These are phyloP conservation scores for Pseudopyrenochaeta lycopersici DNA, from an alignment of 2,329 filamentous ascomycete species.

Conservation along the genomic window DNA sequence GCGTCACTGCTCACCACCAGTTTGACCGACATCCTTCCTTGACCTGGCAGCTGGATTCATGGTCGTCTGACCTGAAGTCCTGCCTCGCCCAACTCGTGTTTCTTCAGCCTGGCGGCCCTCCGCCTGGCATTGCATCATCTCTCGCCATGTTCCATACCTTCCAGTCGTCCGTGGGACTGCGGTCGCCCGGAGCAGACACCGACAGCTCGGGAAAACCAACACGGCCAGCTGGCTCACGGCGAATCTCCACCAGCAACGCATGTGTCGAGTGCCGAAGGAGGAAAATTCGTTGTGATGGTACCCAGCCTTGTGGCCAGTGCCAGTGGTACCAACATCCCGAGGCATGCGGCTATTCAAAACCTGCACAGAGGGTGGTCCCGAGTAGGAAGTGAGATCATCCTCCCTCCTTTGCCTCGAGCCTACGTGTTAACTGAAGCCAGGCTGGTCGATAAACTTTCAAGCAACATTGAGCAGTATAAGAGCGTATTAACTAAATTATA, in stretches of 20 bases:
- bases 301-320: slow-evolving; percentile 83
- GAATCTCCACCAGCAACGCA: slow-evolving; percentile 65
- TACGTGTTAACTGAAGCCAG: slow-evolving; percentile 63
- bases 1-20: slow-evolving; percentile 7
- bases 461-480: slow-evolving; percentile 58
- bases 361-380: slow-evolving; percentile 77
- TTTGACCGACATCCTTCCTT: slow-evolving; percentile 14
- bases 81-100: slow-evolving; percentile 4
- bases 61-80: slow-evolving; percentile 9
- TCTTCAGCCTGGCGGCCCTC: slow-evolving; percentile 1
- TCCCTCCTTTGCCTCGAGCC: not conserved
- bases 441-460: slow-evolving; percentile 64
- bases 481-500: slow-evolving; percentile 54
- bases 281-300: slow-evolving; percentile 85
- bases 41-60: slow-evolving; percentile 14
- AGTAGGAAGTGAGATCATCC: slow-evolving; percentile 72
- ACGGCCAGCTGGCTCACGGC: slow-evolving; percentile 49
- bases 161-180: slow-evolving; percentile 47
- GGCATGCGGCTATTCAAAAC: slow-evolving; percentile 82
- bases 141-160: slow-evolving; percentile 57
- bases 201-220: slow-evolving; percentile 47
- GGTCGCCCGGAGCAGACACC: slow-evolving; percentile 43
- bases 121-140: slow-evolving; percentile 2
- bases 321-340: slow-evolving; percentile 83
- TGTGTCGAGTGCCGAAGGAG: slow-evolving; percentile 81